A percentile compares a stretch with the other conserved stretches of the same genome.
These are phyloP conservation scores for Nemania diffusa DNA, from an alignment of 2,329 filamentous ascomycete genomes.

Conservation along the genomic window DNA sequence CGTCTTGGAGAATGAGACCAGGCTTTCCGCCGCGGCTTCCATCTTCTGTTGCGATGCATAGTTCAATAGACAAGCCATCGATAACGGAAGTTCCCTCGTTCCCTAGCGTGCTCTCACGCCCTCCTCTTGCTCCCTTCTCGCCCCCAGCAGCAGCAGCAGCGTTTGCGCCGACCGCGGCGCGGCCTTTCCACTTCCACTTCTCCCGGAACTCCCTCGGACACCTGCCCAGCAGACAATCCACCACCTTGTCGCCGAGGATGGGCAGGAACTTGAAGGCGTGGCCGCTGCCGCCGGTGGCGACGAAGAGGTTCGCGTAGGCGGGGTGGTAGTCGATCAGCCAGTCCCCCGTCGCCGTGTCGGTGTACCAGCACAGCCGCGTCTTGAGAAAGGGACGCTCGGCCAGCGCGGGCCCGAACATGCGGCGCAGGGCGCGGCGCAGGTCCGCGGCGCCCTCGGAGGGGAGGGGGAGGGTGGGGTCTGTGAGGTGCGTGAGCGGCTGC, in stretches of 20 bases:
- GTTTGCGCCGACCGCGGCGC: background rate
- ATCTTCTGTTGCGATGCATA: conserved; percentile 60
- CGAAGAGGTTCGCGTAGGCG: conserved; percentile 65
- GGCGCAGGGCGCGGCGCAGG: conserved; percentile 68
- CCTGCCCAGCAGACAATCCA: conserved; percentile 62
- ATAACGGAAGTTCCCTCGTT: background rate
- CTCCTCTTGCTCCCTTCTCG: conserved; percentile 59
- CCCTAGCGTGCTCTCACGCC: background rate
- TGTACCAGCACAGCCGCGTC: conserved; percentile 79
- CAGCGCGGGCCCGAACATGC: conserved; percentile 66
- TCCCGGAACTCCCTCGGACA: conserved; percentile 62
- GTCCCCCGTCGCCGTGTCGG: conserved; percentile 76
- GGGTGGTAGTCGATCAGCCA: conserved; percentile 79
- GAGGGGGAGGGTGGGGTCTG: conserved; percentile 60
- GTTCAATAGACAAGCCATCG: conserved; percentile 47
- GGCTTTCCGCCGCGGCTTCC: conserved; percentile 62
- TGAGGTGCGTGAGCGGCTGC: conserved; percentile 60
- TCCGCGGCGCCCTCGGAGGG: conserved; percentile 70
- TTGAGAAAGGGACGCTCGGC: conserved; percentile 68
- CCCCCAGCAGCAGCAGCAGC: background rate
- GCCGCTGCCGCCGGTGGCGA: conserved; percentile 71
- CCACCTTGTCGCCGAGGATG: conserved; percentile 70
- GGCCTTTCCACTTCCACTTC: conserved; percentile 71
- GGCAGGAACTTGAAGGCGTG: conserved; percentile 77
- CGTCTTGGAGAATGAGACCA: conserved; percentile 58